Base-by-base conservation (phyloP, 164 flowering plant genomes). In the Macadamia tetraphylla region DNA sequence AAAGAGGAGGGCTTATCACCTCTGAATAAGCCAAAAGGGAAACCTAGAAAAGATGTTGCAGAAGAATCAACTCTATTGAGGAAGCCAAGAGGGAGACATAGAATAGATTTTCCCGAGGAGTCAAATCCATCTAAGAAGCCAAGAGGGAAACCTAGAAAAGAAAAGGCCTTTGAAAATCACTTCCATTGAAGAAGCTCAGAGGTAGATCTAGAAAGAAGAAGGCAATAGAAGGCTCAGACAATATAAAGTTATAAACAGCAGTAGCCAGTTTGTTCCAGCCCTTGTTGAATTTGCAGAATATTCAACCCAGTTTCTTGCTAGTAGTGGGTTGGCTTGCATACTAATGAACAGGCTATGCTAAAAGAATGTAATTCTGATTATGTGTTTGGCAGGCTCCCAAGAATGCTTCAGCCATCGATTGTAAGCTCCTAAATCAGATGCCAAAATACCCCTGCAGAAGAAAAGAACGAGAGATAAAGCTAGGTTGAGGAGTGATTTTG, bases 71-170 rank as follows among this genome's bases (percentile, higher is more conserved):
- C 40, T 35, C 40, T 60, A 62, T 76, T 76, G 63, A 73, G 79
- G 81, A 86, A 74, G 76, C 85, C 84, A 48, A 82, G 80, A 84
- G 91, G 87, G 71, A 78, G 93, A 70, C 87, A 87, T 32, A 80
- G 85, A 79, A 88, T 82, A 75, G 67, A 70, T 17, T 2, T 12
- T 13, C 56, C 10, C 29, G 67, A 60, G 23, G 67, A 74, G 42
- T 62, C 73, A 52, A 55, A 62, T 64, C 14, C 63, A 62, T 76
- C 76, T 59, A 73, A 80, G 81, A 86, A 74, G 76, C 85, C 84
- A 43, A 82, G 79, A 84, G 91, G 87, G 71, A 78, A 91, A 69
- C 87, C 88, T 32, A 80, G 85, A 79, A 88, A 83, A 75, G 67
- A 71, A 18, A 43, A 67, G 9, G 56, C 32, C 55, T 68, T 57